Evolutionary conservation across 1,139 yeast genomes (phyloP), one percentile per base, ranked within the genome.

Genomic region (Yamadazyma trypodendri): DNA sequence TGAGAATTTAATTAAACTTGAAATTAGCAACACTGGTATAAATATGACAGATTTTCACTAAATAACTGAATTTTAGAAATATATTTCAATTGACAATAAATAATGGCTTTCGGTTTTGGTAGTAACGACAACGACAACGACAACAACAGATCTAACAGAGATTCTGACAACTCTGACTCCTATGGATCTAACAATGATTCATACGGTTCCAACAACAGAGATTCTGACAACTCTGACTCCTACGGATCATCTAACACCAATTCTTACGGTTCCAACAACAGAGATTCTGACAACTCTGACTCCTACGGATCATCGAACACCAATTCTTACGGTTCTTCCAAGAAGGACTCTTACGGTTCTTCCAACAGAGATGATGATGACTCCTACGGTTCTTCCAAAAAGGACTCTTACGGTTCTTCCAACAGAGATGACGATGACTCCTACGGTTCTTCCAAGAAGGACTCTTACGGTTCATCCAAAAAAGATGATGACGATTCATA

Each of bases 81-180:
- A 15, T 27, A 6, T 4, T 5, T 4, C 5, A 27, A 6, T n/a
- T 24, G 6, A 24, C 12, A 27, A 9, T 27, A 7, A 9, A 55
- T 37, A 50, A 59, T 59, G 64, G 64, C 52, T 40, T 59, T 59
- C 41, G 64, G 63, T 31, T 56, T 59, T 27, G 64, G 64, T 31
- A 18, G 21, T 18, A 44, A 47, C 41, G 45, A 48, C 45, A 41
- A 52, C 36, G 38, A 50, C 18, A 39, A 49, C 34, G 35, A 44
- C 32, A 28, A 39, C 29, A 28, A 33, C 31, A 43, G 41, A 28
- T 27, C 35, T 27, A 25, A 23, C 24, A 24, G 28, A 24, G 54
- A 45, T 38, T 44, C 50, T 20, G 50, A 50, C 31, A 57, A 27
- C 12, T 11, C 11, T 12, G 30, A 28, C 28, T 50, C 58, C 22